Percentiles rank a stretch among this genome's conserved stretches.
Conservation (phyloP, 352 stramenopile genomes). For the Pythium coloratum region DNA sequence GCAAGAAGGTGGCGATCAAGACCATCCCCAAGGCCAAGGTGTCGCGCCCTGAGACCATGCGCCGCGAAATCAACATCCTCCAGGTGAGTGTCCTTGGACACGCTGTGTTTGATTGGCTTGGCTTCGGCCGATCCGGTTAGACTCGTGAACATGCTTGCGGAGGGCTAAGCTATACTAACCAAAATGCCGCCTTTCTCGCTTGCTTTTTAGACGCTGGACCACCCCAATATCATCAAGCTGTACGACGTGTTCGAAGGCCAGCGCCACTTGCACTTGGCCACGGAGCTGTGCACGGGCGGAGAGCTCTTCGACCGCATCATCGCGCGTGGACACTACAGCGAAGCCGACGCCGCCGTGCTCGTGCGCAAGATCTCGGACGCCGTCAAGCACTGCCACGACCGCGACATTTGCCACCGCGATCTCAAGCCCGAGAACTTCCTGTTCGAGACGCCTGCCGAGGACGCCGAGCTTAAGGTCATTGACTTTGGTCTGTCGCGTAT, state of each 20-base stretch:
- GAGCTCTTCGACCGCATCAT: constrained; percentile 96
- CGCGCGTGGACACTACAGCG: constrained; percentile 93
- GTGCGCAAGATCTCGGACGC: constrained; percentile 97
- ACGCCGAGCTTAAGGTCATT: constrained; percentile 97
- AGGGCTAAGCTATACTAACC: neutral
- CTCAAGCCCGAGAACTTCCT: constrained; percentile 98
- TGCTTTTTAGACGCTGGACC: constrained; percentile 68
- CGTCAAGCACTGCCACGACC: constrained; percentile 97
- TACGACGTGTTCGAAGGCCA: constrained; percentile 97
- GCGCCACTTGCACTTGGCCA: constrained; percentile 96
- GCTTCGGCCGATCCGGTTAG: neutral
- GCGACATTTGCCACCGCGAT: constrained; percentile 97
- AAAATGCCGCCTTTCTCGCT: neutral
- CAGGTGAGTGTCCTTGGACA: constrained; percentile 38
- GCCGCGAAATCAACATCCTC: constrained; percentile 91
- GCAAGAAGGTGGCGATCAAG: constrained; percentile 98
- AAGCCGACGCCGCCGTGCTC: constrained; percentile 93
- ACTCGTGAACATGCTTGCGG: no score
- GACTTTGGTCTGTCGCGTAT: constrained; percentile 97
- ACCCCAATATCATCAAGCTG: constrained; percentile 99
- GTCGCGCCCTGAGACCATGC: constrained; percentile 94
- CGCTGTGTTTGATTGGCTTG: neutral
- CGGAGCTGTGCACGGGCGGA: constrained; percentile 97
- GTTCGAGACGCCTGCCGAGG: constrained; percentile 89
- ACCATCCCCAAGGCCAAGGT: constrained; percentile 98